Base-by-base conservation (phyloP, 331 rosid genomes). In the Malus hybrid region DNA sequence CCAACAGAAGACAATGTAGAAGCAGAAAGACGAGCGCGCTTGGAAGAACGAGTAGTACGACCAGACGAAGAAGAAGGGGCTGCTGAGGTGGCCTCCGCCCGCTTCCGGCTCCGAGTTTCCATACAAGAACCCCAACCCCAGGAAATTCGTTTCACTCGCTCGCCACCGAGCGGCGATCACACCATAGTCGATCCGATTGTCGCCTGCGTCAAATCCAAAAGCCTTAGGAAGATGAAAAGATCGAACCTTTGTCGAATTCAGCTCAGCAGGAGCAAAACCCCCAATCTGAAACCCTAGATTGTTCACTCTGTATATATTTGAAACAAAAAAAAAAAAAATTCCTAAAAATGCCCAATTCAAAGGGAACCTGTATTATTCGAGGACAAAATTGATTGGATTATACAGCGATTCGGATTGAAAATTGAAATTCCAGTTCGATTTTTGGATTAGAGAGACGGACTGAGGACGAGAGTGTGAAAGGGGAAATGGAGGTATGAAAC, bases 11-110 rank as follows among this genome's bases (percentile, higher is more conserved):
- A 65, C 10, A 85, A 36, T 13, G 92, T 61, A 22, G 91, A 42
- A 31, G 83, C 67, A 28, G 91, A 82, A 7, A 88, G 82, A 73
- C 95, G 99, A 13, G 96, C 34, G 65, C 96, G 97, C 82, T 92
- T 94, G 80, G 20, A 78, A 12, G 97, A 78, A 79, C 97, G 97
- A 57, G 97, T 90, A 73, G 88, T 81, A 27, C 96, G 91, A 84
- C 85, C 88, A 6, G 97, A 84, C 22, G 97, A 87, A 18, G 99
- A 86, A 83, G 97, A 92, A 85, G 97, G 99, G 97, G 97, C 99
- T 78, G 99, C 90, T 95, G 97, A 95, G 93, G 97, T 88, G 86
- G 97, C 99, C 99, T 95, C 99, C 96, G 97, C 97, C 99, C 97
- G 93, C 97, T 95, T 95, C 87, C 96, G 97, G 90, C 99, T 95